Percentiles rank a stretch among this genome's conserved stretches.
phyloP scores from a whole-genome alignment of 106 monocot species.

The Dendrobium nobile region DNA sequence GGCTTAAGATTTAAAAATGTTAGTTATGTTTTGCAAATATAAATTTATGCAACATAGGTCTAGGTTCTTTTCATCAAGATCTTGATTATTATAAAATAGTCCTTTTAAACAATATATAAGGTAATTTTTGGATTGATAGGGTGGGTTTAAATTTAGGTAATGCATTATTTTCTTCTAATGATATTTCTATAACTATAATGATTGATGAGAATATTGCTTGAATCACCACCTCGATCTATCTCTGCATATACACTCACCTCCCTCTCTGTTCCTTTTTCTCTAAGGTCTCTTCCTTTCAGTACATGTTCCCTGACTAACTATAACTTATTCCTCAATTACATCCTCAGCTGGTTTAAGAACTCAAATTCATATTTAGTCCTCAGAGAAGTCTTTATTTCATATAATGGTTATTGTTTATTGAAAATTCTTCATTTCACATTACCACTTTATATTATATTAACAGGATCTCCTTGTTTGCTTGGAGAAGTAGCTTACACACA shows the following conservation, averaged over 20 bases:
- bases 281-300: neutral
- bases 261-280: neutral
- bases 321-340: neutral
- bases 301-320: neutral
- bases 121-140: too few species aligned
- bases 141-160: too few species aligned
- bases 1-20: too few species aligned
- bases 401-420: neutral
- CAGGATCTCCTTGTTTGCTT: neutral
- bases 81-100: too few species aligned
- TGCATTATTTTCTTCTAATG: neutral
- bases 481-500: neutral
- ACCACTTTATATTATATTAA: neutral
- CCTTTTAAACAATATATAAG: too few species aligned
- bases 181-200: neutral
- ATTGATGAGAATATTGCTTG: neutral
- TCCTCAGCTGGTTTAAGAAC: neutral
- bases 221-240: neutral
- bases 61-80: too few species aligned
- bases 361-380: neutral
- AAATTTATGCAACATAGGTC: too few species aligned
- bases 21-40: too few species aligned
- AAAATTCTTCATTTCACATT: neutral
- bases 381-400: neutral
- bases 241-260: neutral